Conservation (phyloP, 164 flowering plant genomes). For the Annona squamosa region DNA sequence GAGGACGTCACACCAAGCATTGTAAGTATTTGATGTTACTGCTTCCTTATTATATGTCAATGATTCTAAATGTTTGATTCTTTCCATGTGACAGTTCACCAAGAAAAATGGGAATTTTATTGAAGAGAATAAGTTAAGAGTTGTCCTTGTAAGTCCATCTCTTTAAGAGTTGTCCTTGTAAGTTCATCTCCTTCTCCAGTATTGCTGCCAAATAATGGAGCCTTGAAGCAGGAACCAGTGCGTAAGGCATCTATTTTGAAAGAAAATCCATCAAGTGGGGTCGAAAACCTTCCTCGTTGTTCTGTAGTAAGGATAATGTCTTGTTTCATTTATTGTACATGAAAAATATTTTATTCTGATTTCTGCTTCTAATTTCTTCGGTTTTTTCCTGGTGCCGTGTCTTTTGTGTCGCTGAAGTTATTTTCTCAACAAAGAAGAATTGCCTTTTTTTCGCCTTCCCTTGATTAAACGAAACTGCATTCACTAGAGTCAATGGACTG, state of each 20-base stretch:
- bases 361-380: background rate
- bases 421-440: background rate
- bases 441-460: background rate
- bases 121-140: slow-evolving; percentile 75
- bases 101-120: slow-evolving; percentile 48
- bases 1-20: slow-evolving; percentile 52
- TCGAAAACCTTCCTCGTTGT: slow-evolving; percentile 3
- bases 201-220: slow-evolving; percentile 37
- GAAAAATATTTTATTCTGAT: background rate
- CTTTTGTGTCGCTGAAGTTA: background rate
- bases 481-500: background rate
- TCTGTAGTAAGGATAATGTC: background rate
- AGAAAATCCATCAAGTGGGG: slow-evolving; percentile 3
- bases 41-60: background rate
- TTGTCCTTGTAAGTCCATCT: slow-evolving; percentile 45
- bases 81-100: slow-evolving; percentile 47
- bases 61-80: slow-evolving; percentile 20
- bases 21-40: slow-evolving; percentile 28
- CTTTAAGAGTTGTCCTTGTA: slow-evolving; percentile 50
- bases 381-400: background rate
- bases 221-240: slow-evolving; percentile 4
- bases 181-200: slow-evolving; percentile 51
- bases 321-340: background rate
- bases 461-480: background rate
- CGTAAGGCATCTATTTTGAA: background rate